phyloP scores from a whole-genome alignment of 2,329 filamentous ascomycete species.

The Botrytis elliptica region DNA sequence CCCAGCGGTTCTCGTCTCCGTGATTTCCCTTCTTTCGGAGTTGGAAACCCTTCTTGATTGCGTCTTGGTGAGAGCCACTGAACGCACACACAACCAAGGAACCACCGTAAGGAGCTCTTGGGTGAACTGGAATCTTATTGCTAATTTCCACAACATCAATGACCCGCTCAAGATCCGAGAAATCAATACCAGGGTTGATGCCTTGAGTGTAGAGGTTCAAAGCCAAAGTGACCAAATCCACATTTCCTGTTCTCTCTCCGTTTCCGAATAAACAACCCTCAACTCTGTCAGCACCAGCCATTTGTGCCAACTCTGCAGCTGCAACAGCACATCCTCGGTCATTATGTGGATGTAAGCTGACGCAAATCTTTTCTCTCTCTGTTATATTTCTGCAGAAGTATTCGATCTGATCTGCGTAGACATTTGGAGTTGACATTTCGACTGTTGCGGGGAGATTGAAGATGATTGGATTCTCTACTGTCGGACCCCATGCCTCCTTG shows the following conservation, averaged over 20 bases:
- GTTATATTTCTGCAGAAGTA: constrained; percentile 87
- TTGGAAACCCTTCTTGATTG: constrained; percentile 90
- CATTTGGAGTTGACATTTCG: constrained; percentile 90
- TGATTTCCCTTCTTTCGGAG: constrained; percentile 58
- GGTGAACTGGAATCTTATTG: constrained; percentile 93
- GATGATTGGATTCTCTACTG: constrained; percentile 77
- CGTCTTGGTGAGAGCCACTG: constrained; percentile 89
- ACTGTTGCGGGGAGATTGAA: constrained; percentile 97
- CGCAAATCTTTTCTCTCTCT: constrained; percentile 81
- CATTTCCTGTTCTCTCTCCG: constrained; percentile 92
- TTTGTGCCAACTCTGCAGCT: constrained; percentile 87
- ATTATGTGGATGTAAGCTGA: constrained; percentile 92
- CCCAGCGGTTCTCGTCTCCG: constrained; percentile 56
- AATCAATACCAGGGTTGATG: constrained; percentile 80
- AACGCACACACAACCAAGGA: constrained; percentile 91
- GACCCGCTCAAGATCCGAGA: constrained; percentile 81
- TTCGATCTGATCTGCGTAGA: constrained; percentile 95
- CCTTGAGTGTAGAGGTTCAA: constrained; percentile 96
- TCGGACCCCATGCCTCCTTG: constrained; percentile 88
- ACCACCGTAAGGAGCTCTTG: constrained; percentile 85
- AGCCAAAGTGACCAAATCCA: constrained; percentile 88
- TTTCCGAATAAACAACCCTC: constrained; percentile 95
- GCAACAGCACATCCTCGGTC: constrained; percentile 88
- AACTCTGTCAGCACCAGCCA: constrained; percentile 92
- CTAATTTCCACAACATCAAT: constrained; percentile 88